Conservation (phyloP, 1,139 yeast species). For the Magnusiomyces tetraspermus region DNA sequence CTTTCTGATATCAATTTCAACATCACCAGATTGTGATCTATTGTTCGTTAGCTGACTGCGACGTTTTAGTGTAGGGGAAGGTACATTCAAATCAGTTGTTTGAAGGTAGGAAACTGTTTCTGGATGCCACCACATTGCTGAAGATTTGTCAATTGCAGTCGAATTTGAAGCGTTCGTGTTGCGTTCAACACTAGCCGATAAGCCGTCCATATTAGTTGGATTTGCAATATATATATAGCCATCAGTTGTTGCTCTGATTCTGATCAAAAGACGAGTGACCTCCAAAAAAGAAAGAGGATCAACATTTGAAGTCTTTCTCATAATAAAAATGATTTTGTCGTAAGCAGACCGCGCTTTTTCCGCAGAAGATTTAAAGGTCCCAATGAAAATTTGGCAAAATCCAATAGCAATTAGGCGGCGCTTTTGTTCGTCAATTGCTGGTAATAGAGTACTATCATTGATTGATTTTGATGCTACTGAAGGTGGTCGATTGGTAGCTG, state of each 20-base stretch:
- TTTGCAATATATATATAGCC: slow-evolving; percentile 42
- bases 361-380: slow-evolving; percentile 17
- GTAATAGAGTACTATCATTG: not conserved
- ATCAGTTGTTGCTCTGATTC: slow-evolving; percentile 46
- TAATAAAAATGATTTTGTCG: slow-evolving; percentile 20
- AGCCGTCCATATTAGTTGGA: slow-evolving; percentile 58
- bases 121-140: slow-evolving; percentile 50
- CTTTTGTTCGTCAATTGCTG: slow-evolving; percentile 2
- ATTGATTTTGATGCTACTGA: not conserved
- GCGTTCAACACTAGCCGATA: slow-evolving; percentile 51
- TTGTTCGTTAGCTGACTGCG: slow-evolving; percentile 1
- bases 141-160: not conserved
- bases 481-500: slow-evolving; percentile 5
- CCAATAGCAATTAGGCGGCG: slow-evolving; percentile 16
- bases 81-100: slow-evolving; percentile 28
- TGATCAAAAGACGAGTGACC: slow-evolving; percentile 44
- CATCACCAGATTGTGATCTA: slow-evolving; percentile 6
- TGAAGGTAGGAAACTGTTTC: slow-evolving; percentile 46
- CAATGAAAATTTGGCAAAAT: slow-evolving; percentile 23
- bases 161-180: slow-evolving; percentile 23
- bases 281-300: slow-evolving; percentile 36
- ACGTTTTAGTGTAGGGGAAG: slow-evolving; percentile 26
- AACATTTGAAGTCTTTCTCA: slow-evolving; percentile 17
- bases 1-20: slow-evolving; percentile 38
- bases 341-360: slow-evolving; percentile 17